Percentiles rank a stretch among this genome's conserved stretches.
These are phyloP conservation scores for Trichoderma reesei DNA, from an alignment of 495 filamentous ascomycete genomes.

Conservation along the genomic window DNA sequence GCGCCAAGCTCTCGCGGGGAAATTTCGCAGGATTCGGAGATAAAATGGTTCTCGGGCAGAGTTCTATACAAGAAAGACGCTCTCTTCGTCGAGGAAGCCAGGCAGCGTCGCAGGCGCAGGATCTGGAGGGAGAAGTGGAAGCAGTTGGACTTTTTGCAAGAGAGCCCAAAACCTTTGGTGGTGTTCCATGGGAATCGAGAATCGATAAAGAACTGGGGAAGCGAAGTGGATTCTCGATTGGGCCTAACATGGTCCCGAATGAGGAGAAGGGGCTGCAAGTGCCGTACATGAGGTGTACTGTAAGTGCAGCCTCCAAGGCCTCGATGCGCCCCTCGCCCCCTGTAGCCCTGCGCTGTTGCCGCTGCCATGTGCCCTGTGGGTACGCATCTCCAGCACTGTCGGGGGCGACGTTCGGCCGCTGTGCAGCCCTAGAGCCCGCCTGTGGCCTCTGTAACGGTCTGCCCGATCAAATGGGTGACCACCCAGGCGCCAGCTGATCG, in stretches of 20 bases:
- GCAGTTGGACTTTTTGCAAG: not conserved
- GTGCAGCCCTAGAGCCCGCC: not conserved
- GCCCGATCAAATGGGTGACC: not conserved
- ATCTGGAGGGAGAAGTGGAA: not conserved
- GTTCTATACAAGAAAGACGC: not conserved
- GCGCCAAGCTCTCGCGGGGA: not conserved
- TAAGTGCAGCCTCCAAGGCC: too few relatives aligned
- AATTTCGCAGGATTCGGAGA: not conserved
- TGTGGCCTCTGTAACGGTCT: not conserved
- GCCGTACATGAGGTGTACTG: too few relatives aligned
- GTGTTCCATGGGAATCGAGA: not conserved
- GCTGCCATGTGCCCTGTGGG: constrained; percentile 8
- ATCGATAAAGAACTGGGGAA: constrained; percentile 3
- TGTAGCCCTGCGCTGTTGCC: not conserved
- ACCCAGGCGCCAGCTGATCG: not conserved
- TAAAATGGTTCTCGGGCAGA: not conserved
- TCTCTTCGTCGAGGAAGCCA: not conserved
- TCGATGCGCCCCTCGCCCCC: not conserved
- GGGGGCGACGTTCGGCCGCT: not conserved
- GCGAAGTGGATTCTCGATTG: constrained; percentile 5
- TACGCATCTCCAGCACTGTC: not conserved
- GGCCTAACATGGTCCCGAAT: constrained; percentile 1
- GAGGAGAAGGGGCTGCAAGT: not conserved
- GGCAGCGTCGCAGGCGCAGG: not conserved
- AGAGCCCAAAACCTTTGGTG: not conserved